Percentiles rank a stretch among this genome's conserved stretches.
Evolutionary conservation across 768 basidiomycete species (phyloP).

Genomic region (Mycena leptocephala): DNA sequence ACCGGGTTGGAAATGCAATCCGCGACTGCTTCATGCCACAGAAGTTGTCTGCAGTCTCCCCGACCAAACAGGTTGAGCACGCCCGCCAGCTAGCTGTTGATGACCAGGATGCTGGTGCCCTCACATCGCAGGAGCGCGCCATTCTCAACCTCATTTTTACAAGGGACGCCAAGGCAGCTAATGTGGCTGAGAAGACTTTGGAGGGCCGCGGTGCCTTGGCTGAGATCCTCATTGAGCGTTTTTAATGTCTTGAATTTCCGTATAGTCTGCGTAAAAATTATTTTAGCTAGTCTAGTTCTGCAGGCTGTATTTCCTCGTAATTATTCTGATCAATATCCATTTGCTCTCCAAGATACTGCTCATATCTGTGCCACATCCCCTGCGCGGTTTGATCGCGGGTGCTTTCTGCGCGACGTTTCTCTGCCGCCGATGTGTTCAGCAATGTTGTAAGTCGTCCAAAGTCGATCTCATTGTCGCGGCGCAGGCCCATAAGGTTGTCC

Average conservation of each 20-base stretch:
- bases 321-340: constrained; percentile 5
- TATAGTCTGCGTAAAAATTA: too few relatives aligned
- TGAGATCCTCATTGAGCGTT: too few relatives aligned
- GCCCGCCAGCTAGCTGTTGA: not conserved
- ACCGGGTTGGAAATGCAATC: not conserved
- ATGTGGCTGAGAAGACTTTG: too few relatives aligned
- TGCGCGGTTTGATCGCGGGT: constrained; percentile 41
- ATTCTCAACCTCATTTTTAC: constrained; percentile 10
- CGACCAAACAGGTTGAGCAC: not conserved
- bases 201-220: too few relatives aligned
- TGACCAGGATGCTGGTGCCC: too few relatives aligned
- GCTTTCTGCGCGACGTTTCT: constrained; percentile 24
- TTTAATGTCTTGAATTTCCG: too few relatives aligned
- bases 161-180: not conserved
- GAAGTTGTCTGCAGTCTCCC: constrained; percentile 10
- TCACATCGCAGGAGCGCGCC: too few relatives aligned
- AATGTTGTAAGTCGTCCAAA: constrained; percentile 24
- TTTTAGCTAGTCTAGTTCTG: not conserved
- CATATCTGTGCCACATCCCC: constrained; percentile 46
- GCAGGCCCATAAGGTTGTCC: too few relatives aligned
- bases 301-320: not conserved
- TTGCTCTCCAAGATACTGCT: not conserved
- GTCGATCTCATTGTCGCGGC: too few relatives aligned
- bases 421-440: not conserved
- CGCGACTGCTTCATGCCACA: constrained; percentile 14